Base-by-base conservation (phyloP, 1,284 basidiomycete genomes). In the Phellopilus nigrolimitatus region DNA sequence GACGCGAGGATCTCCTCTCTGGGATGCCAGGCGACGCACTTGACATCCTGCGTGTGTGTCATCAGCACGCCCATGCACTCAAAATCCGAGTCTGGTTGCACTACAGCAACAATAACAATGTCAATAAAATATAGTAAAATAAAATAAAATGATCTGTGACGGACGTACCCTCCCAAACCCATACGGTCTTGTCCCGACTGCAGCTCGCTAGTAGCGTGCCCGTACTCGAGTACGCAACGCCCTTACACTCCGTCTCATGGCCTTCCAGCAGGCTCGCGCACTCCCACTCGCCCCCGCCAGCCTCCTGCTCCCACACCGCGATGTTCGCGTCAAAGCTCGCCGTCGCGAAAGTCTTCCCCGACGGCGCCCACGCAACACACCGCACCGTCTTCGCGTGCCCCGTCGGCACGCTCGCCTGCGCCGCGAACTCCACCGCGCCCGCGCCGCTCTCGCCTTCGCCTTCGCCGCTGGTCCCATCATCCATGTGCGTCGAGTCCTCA, bases 1-100 rank as follows among this genome's bases (percentile, higher is more conserved):
- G 94, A 97, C 8, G 95, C 97, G 48, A 99, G 85, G 51, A 98
- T 88, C 86, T 98, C 95, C 71, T 98, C 92, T 5, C 72, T 78
- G 2, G 97, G 95, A 70, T 98, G 94, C 93, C 95, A 99, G 6
- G 87, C 80, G 8, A 99, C 85, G 51, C 77, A 87, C 70, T 99
- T 99, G 57, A 99, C 95, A 64, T 99, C 97, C 67, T 98, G 95
- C 1, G 80, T 79, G 64, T 99, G 97, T 61, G 98, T 94, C 93
- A 99, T 98, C 62, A 97, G 73, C 34, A 99, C 97, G 21, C 84
- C 85, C 68, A 97, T 80, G 61, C 93, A 97, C 63, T 98, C 95
- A 59, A 97, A 97, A 60, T 97, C 94, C n/a, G 83, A 74, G 59
- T 97, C 91, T 6, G 91, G 91, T 60, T 91, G 84, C 1, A 88